Base-by-base conservation (phyloP, 106 monocot genomes). In the Amphibolis antarctica region DNA sequence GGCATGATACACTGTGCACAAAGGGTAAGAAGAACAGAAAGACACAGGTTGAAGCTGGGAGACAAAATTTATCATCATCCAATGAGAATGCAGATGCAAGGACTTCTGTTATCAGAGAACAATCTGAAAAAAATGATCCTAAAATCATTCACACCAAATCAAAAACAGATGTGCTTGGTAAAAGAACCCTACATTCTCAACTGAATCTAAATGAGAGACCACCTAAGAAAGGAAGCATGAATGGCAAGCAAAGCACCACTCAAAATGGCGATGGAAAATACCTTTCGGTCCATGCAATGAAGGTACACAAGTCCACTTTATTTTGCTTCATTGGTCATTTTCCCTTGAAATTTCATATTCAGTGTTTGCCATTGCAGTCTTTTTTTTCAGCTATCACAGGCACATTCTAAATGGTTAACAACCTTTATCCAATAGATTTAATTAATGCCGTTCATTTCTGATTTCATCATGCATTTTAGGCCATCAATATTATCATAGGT, bases 11-110 rank as follows among this genome's bases (percentile, higher is more conserved):
- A 22, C 51, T 66, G 14, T 26, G 4, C 10, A 29, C 17, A 4
- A 28, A 52, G 36, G 44, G 42, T 43, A 70, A 60, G 28, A 77
- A 61, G 22, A 20, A 27, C 61, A 61, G 27, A 29, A 17, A 28
- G 28, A 43, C 11, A n/a, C 18, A 24, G 44, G 12, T 19, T 18
- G 44, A 61, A 61, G 22, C 9, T 61, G 19, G 9, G 36, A 1
- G 15, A 42, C 19, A 61, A 44, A 18, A 61, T 11, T 17, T 42
- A 12, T 13, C n/a, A 44, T 12, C 24, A 55, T 21, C 9, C 20
- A 55, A 55, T 5, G 4, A 55, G 54, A 4, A 25, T 25, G 3
- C 42, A n/a, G 36, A 21, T 43, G 43, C 18, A 44, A 61, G 46
- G 21, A 15, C 13, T 18, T 9, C 27, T 46, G 46, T 47, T 23